Evolutionary conservation across 2,329 filamentous ascomycete species (phyloP).

Genomic region (Clathrospora elynae): DNA sequence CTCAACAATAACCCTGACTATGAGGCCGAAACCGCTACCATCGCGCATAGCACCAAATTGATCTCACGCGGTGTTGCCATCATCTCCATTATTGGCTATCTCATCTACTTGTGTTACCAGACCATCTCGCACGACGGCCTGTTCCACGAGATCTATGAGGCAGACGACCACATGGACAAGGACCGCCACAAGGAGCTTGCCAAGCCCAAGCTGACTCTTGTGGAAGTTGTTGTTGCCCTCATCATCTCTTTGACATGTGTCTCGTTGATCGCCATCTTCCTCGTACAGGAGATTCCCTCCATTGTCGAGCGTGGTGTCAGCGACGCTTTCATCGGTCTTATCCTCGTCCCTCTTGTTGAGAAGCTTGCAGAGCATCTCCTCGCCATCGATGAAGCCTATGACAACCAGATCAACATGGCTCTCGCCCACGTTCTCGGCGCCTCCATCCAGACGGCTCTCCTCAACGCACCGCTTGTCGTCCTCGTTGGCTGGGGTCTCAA

Average conservation of each 20-base stretch:
- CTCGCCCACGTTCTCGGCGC: constrained; percentile 84
- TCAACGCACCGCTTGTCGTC: constrained; percentile 83
- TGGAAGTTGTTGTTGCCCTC: constrained; percentile 72
- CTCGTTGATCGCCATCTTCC: constrained; percentile 71
- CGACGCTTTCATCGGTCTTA: constrained; percentile 68
- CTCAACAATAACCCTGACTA: constrained; percentile 36
- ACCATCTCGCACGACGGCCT: constrained; percentile 77
- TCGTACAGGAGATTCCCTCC: constrained; percentile 73
- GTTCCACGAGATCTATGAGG: constrained; percentile 73
- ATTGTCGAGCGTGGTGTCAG: constrained; percentile 60
- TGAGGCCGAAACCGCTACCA: constrained; percentile 59
- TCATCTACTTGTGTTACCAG: constrained; percentile 69
- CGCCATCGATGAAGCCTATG: constrained; percentile 82
- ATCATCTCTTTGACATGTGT: constrained; percentile 69
- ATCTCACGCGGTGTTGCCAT: constrained; percentile 75
- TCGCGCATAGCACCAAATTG: constrained; percentile 61
- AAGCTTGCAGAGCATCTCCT: constrained; percentile 84
- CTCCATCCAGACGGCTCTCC: constrained; percentile 85
- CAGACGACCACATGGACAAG: constrained; percentile 69
- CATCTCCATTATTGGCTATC: constrained; percentile 71
- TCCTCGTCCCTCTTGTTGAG: constrained; percentile 80
- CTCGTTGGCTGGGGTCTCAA: constrained; percentile 80
- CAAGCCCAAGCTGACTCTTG: constrained; percentile 74
- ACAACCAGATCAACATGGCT: constrained; percentile 82
- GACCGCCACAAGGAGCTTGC: constrained; percentile 65